phyloP scores from a whole-genome alignment of 352 stramenopile species.

The Aphanomyces astaci region DNA sequence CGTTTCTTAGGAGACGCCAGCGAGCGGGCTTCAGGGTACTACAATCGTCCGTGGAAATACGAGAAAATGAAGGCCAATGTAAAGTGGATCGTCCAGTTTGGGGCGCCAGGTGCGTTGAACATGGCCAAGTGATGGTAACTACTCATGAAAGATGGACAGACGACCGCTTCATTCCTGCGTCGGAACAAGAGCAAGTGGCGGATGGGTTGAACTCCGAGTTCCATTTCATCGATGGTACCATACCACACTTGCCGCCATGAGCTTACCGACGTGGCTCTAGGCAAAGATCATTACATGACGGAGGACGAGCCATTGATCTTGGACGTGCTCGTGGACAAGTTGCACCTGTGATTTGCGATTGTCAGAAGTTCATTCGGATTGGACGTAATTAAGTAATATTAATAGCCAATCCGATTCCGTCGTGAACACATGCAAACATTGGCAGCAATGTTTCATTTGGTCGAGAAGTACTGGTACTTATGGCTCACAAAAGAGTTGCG shows the following conservation, averaged over 20 bases:
- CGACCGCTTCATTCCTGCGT: constrained; percentile 61
- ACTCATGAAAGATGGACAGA: constrained; percentile 22
- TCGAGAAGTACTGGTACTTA: constrained; percentile 16
- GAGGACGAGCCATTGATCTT: constrained; percentile 8
- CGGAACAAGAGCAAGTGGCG: constrained; percentile 41
- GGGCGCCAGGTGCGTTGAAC: constrained; percentile 29
- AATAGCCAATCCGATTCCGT: constrained; percentile 9
- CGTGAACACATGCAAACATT: too few species aligned
- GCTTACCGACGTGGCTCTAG: neutral
- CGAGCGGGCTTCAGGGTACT: constrained; percentile 57
- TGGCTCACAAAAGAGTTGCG: constrained; percentile 7
- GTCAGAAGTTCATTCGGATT: neutral
- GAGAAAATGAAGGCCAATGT: constrained; percentile 49
- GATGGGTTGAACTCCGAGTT: constrained; percentile 32
- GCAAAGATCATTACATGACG: constrained; percentile 16
- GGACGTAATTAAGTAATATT: neutral
- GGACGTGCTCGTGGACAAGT: constrained; percentile 8
- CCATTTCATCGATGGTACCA: constrained; percentile 11
- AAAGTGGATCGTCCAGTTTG: constrained; percentile 48
- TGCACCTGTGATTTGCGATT: neutral
- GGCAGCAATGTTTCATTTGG: neutral
- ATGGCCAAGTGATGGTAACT: neutral
- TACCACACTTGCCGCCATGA: neutral
- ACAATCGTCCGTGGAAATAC: constrained; percentile 34
- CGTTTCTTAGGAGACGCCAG: constrained; percentile 36